Evolutionary conservation across 306 rosid species (phyloP), one percentile per base, ranked within the genome.

Genomic region (Trichosanthes cucumerina): DNA sequence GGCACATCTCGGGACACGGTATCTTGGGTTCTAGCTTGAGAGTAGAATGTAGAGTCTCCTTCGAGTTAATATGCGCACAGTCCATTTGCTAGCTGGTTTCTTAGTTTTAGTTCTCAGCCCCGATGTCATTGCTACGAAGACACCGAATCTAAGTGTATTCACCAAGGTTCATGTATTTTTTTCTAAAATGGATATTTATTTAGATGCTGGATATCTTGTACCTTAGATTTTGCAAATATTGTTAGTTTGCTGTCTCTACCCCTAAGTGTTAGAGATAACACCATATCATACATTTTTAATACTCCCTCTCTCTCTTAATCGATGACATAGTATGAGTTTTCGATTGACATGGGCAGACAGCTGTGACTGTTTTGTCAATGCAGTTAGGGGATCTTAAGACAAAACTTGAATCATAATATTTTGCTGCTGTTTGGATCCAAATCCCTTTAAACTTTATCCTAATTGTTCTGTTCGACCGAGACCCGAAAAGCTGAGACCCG

Each of bases 191-290:
- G 31, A 36, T 28, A 14, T 70, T 70, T 43, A 2, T 14, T 23
- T 70, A 31, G 56, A 46, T 72, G 58, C 24, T 72, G 43, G 58
- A 72, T 49, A 49, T 73, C 60, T 49, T 73, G 28, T 73, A 73
- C 2, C 78, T 73, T 24, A 49, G 46, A 73, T 73, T 26, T 46
- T 70, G 76, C 54, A 21, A 68, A 68, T n/a, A 68, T 39, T 68
- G 52, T 14, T 69, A 43, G 75, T 69, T 21, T 66, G 50, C 19
- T n/a, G 36, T 43, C 53, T 38, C 26, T 39, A 21, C 39, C 2
- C 70, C 23, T 16, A 4, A 6, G n/a, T 15, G n/a, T 52, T 52
- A 52, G 9, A 52, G 57, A 52, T 50, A 18, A 50, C 56, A 15
- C 12, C 53, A 47, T 14, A 47, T 13, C 53, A 47, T 13, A 47